Evolutionary conservation across 352 stramenopile species (phyloP), one percentile per base, ranked within the genome.

Genomic region (Globisporangium irregulare): DNA sequence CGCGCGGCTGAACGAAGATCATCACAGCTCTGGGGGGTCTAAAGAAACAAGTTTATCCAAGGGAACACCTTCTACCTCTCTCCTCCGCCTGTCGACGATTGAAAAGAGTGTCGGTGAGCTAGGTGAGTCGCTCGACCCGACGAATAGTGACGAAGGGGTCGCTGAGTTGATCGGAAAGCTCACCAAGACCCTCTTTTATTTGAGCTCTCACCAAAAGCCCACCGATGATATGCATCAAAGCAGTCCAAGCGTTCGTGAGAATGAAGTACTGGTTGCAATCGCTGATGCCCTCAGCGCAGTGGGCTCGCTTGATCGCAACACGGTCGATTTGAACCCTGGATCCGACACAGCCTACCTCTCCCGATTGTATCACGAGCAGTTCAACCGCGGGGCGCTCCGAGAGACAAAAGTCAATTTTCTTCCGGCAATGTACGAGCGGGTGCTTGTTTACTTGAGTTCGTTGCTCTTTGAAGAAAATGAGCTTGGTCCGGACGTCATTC

Each of bases 201-300:
- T 86, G 20, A 89, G 80, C 43, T 77, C 73, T 1, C 56, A 57
- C 0, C 62, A 62, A 20, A 65, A 68, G 25, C 18, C 48, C 8
- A 62, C 62, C 18, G 27, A 29, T 32, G 67, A 66, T n/a, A 25
- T 38, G 29, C 22, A 32, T 22, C 18, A 12, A 14, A 58, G 14
- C n/a, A 50, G 22, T 48, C 8, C n/a, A 24, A 22, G 29, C 15
- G 51, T 38, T 3, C 50, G 25, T 6, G 65, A 70, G 29, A 70
- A 27, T n/a, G 60, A 27, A 24, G 48, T 73, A 32, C 32, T 69
- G 1, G 60, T 74, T 4, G 73, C 73, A 32, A 75, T 93, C 58
- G 85, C 85, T 10, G 72, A 91, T 69, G 77, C 73, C 20, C 80
- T 95, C 48, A 87, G 87, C 4, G 82, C 90, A 48, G 62, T 94